Conservation (phyloP, 176 grass and related monocot genomes). For the Carex pumila region DNA sequence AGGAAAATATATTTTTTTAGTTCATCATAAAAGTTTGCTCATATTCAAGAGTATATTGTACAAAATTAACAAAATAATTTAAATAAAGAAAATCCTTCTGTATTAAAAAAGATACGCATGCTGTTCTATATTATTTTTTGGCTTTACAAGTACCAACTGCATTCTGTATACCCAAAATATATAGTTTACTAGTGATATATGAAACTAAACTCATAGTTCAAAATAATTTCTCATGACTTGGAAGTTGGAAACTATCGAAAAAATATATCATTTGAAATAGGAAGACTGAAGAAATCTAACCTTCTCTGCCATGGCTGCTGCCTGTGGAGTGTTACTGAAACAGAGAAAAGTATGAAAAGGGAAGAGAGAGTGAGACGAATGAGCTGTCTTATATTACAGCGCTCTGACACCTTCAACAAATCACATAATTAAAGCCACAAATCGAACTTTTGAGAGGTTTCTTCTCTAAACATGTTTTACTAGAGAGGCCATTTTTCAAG, state of each 20-base stretch:
- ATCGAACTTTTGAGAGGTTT: not conserved
- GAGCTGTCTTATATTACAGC: not conserved
- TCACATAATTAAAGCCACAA: not conserved
- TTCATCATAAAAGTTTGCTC: not conserved
- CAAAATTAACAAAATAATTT: not conserved
- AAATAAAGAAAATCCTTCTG: not conserved
- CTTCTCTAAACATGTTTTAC: not conserved
- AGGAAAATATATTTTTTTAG: not conserved
- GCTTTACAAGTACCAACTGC: too few species aligned
- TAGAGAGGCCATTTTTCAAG: not conserved
- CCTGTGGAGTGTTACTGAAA: not conserved
- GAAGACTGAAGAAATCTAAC: conserved; percentile 13
- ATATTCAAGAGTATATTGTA: not conserved
- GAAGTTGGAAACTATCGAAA: too few species aligned
- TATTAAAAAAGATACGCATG: not conserved
- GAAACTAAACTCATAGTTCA: too few species aligned
- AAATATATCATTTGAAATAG: not conserved
- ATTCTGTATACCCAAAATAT: too few species aligned
- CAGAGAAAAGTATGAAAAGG: not conserved
- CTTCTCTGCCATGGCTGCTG: conserved; percentile 6
- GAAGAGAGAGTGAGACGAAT: not conserved
- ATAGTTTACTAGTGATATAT: too few species aligned
- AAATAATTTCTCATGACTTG: too few species aligned
- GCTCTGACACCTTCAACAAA: not conserved
- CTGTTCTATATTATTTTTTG: too few species aligned